Percentiles rank a stretch among this genome's conserved stretches.
Evolutionary conservation across 1,139 yeast genomes (phyloP).

Genomic region (Suhomyces kunorum): DNA sequence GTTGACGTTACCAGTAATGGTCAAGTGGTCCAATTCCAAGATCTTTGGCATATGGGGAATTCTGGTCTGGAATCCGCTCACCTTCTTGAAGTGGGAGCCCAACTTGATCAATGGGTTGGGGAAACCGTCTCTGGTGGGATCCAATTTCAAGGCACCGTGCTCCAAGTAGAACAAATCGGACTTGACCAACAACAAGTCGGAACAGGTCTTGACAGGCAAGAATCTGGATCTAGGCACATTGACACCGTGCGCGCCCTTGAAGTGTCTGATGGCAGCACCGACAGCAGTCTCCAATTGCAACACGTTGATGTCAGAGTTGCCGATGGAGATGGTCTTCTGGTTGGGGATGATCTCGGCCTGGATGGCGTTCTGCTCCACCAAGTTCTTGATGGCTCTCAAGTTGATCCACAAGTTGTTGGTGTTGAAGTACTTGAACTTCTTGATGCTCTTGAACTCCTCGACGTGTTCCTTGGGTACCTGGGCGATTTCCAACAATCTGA

Average conservation of each 20-base stretch:
- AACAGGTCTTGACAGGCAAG: slow-evolving; percentile 96
- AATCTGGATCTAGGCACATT: slow-evolving; percentile 97
- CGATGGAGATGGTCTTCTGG: slow-evolving; percentile 76
- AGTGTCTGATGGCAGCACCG: slow-evolving; percentile 98
- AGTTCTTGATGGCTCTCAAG: slow-evolving; percentile 88
- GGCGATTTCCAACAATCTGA: slow-evolving; percentile 93
- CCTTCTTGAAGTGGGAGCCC: slow-evolving; percentile 96
- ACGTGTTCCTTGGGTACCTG: slow-evolving; percentile 99
- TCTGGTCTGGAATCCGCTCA: slow-evolving; percentile 84
- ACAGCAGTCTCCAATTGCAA: slow-evolving; percentile 97
- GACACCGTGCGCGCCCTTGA: slow-evolving; percentile 94
- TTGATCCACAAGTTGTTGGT: slow-evolving; percentile 98
- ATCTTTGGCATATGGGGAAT: slow-evolving; percentile 96
- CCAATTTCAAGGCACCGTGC: slow-evolving; percentile 88
- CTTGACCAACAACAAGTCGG: slow-evolving; percentile 90
- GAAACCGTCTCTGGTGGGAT: slow-evolving; percentile 80
- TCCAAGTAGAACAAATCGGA: slow-evolving; percentile 91
- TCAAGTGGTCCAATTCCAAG: slow-evolving; percentile 92
- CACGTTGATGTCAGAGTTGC: slow-evolving; percentile 77
- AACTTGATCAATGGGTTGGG: slow-evolving; percentile 93
- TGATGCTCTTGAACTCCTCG: slow-evolving; percentile 96
- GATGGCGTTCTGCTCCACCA: slow-evolving; percentile 81
- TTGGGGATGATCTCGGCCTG: slow-evolving; percentile 95
- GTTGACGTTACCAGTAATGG: slow-evolving; percentile 94
- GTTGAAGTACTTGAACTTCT: slow-evolving; percentile 96